Conservation (phyloP, 1,139 yeast species). For the Blastobotrys elegans region DNA sequence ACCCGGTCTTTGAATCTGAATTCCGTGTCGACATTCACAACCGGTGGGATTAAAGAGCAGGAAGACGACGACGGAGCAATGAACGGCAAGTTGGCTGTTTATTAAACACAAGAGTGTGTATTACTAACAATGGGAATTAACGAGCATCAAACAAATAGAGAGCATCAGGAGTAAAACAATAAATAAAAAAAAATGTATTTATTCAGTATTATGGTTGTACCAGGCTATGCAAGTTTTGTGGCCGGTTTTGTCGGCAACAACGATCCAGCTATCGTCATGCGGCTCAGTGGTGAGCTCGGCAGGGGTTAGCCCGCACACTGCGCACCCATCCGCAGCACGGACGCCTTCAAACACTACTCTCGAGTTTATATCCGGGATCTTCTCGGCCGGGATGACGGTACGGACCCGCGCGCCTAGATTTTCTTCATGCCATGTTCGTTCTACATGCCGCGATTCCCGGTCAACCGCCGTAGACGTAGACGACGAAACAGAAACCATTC, state of each 20-base stretch:
- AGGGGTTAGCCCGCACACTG: constrained; percentile 10
- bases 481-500: no score
- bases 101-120: no score
- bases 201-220: constrained; percentile 7
- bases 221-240: constrained; percentile 11
- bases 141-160: not conserved
- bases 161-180: not conserved
- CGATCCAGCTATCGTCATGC: not conserved
- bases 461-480: constrained; percentile 2
- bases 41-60: not conserved
- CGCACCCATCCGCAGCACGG: not conserved
- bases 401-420: not conserved
- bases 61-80: not conserved
- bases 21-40: not conserved
- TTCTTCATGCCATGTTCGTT: constrained; percentile 10
- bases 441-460: constrained; percentile 13
- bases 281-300: constrained; percentile 9
- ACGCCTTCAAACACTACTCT: not conserved
- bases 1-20: not conserved
- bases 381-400: not conserved
- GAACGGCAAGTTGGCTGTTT: not conserved
- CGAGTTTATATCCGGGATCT: not conserved
- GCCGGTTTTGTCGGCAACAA: constrained; percentile 4
- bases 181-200: constrained; percentile 8
- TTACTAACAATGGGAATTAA: not conserved